Evolutionary conservation across 257 asterid genomes (phyloP).

Genomic region (Datura wrightii): DNA sequence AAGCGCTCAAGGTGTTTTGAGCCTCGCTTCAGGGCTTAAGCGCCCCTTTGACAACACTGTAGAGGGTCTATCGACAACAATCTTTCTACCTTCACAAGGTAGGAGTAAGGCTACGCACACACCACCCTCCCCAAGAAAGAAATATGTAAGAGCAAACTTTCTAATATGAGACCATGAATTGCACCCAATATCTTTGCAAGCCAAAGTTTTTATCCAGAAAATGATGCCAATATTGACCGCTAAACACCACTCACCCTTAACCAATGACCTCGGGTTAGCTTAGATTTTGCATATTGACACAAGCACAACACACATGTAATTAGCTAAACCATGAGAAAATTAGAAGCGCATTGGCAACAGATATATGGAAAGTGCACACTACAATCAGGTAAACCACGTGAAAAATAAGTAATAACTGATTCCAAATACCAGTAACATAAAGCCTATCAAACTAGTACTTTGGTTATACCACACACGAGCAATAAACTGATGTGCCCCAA

Average conservation of each 20-base stretch:
- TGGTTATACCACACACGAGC: slow-evolving; percentile 7
- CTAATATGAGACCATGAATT: background rate
- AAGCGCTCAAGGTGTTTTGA: no score
- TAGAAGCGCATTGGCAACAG: background rate
- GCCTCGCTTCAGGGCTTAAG: no score
- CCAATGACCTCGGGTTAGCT: slow-evolving; percentile 20
- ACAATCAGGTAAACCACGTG: slow-evolving; percentile 10
- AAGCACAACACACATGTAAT: background rate
- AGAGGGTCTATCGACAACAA: no score
- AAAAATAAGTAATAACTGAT: slow-evolving; percentile 17
- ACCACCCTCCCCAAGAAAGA: background rate
- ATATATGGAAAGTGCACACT: slow-evolving; percentile 5
- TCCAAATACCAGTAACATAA: background rate
- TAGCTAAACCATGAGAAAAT: slow-evolving; percentile 3
- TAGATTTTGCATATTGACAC: background rate
- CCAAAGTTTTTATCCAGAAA: background rate
- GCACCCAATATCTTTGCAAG: slow-evolving; percentile 12
- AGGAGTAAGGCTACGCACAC: no score
- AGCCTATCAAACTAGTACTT: background rate
- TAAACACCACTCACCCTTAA: slow-evolving; percentile 5
- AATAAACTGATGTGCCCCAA: background rate
- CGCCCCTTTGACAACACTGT: no score
- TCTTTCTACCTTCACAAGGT: no score
- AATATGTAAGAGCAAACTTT: background rate
- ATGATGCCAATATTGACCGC: slow-evolving; percentile 13